Percentiles rank a stretch among this genome's conserved stretches.
Conservation (phyloP, 768 basidiomycete genomes). For the Harrya chromipes region DNA sequence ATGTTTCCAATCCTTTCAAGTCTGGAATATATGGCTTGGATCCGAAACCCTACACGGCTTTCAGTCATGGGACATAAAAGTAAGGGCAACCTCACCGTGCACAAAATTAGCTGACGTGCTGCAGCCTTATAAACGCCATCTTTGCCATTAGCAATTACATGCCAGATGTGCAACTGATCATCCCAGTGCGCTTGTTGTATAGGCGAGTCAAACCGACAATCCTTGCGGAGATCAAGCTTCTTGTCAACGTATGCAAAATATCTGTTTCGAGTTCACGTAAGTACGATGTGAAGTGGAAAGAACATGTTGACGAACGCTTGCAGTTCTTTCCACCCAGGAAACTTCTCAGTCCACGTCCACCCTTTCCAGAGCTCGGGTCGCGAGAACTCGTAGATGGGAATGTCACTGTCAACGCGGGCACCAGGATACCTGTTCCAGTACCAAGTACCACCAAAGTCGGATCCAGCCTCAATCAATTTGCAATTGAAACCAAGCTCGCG, state of each 20-base stretch:
- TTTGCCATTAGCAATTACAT: conserved; percentile 2
- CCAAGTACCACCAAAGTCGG: conserved; percentile 10
- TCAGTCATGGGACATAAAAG: not conserved
- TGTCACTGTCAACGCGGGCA: conserved; percentile 7
- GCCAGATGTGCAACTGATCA: conserved; percentile 6
- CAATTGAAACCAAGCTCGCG: conserved; percentile 8
- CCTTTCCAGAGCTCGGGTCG: conserved; percentile 14
- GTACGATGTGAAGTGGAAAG: not conserved
- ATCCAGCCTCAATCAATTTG: conserved; percentile 3
- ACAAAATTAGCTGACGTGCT: conserved; percentile 11
- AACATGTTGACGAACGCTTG: not conserved
- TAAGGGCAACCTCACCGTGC: conserved; percentile 4
- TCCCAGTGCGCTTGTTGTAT: conserved; percentile 14
- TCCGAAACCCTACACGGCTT: not conserved
- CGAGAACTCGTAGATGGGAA: conserved; percentile 8
- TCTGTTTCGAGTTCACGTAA: conserved; percentile 2
- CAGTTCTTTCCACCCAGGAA: conserved; percentile 10
- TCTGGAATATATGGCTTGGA: conserved; percentile 12
- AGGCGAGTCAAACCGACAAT: conserved; percentile 12
- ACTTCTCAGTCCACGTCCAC: conserved; percentile 13
- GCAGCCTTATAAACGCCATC: conserved; percentile 10
- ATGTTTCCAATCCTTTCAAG: conserved; percentile 9
- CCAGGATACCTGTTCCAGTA: conserved; percentile 16
- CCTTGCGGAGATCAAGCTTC: conserved; percentile 12
- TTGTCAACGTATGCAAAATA: conserved; percentile 15